phyloP scores from a whole-genome alignment of 768 basidiomycete species.

The Rhizopogon sp. region DNA sequence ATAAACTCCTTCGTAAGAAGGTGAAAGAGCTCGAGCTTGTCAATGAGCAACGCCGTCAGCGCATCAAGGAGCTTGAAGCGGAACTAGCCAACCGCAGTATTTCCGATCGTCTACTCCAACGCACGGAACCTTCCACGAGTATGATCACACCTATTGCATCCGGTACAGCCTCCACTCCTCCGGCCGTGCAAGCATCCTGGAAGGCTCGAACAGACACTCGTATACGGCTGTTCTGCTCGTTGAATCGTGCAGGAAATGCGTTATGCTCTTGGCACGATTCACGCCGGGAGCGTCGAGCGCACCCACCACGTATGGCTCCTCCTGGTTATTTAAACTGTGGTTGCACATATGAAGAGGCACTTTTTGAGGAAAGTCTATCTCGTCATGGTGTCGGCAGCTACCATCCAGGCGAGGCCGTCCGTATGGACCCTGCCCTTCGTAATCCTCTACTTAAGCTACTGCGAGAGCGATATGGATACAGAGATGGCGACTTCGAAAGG shows the following conservation, averaged over 20 bases:
- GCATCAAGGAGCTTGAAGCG: constrained; percentile 42
- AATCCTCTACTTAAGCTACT: constrained; percentile 75
- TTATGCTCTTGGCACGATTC: constrained; percentile 91
- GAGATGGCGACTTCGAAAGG: constrained; percentile 83
- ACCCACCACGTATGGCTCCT: constrained; percentile 79
- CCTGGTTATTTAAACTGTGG: constrained; percentile 79
- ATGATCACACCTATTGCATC: constrained; percentile 11
- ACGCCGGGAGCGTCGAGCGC: constrained; percentile 70
- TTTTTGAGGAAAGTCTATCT: constrained; percentile 81
- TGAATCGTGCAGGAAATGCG: constrained; percentile 85
- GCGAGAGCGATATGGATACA: constrained; percentile 69
- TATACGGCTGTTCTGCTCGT: constrained; percentile 65
- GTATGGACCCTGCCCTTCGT: constrained; percentile 84
- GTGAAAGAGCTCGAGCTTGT: constrained; percentile 62
- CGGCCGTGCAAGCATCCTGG: constrained; percentile 55
- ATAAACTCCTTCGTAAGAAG: constrained; percentile 49
- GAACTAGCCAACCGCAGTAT: constrained; percentile 33
- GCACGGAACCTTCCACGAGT: constrained; percentile 15
- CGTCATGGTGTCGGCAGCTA: constrained; percentile 80
- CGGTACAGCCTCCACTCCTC: constrained; percentile 31
- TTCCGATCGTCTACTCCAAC: background rate
- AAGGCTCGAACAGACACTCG: constrained; percentile 70
- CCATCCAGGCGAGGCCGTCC: constrained; percentile 76
- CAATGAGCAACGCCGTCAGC: constrained; percentile 45
- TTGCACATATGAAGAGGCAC: constrained; percentile 77